Conservation (phyloP, 495 filamentous ascomycete species). For the Neurospora sp. region DNA sequence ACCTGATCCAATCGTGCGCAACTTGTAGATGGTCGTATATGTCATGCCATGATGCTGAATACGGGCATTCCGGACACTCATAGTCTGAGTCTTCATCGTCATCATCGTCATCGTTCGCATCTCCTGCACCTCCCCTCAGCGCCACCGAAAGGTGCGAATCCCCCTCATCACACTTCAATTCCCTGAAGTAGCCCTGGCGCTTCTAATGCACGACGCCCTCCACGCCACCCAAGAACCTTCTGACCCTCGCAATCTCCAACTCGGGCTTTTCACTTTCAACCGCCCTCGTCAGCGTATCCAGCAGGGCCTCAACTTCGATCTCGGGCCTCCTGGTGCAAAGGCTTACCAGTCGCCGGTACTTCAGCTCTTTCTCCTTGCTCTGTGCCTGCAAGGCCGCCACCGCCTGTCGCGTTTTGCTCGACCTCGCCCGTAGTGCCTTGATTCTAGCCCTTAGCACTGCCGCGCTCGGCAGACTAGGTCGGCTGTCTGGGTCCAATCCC, state of each 20-base stretch:
- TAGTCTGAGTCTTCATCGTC: too few relatives aligned
- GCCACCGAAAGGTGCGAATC: not conserved
- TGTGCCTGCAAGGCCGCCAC: conserved; percentile 46
- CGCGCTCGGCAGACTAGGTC: conserved; percentile 23
- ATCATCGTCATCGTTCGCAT: not conserved
- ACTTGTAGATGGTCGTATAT: too few relatives aligned
- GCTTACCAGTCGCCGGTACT: conserved; percentile 59
- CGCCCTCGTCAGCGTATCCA: conserved; percentile 53
- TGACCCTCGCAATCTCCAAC: conserved; percentile 57
- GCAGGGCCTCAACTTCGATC: conserved; percentile 49
- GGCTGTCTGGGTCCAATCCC: conserved; percentile 6
- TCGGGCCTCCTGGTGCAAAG: conserved; percentile 59
- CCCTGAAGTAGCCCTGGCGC: not conserved
- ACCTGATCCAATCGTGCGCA: too few relatives aligned
- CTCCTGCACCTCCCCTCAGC: not conserved
- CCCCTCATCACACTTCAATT: not conserved
- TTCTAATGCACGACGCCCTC: conserved; percentile 36
- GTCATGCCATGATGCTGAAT: too few relatives aligned
- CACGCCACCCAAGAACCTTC: conserved; percentile 64
- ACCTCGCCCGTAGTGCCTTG: conserved; percentile 41
- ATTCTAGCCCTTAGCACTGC: conserved; percentile 34
- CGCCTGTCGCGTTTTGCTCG: conserved; percentile 48
- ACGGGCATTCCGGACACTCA: too few relatives aligned
- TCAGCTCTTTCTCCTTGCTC: conserved; percentile 55
- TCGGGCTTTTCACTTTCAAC: conserved; percentile 65